phyloP scores from a whole-genome alignment of 2,329 filamentous ascomycete genomes.

The Aspergillus pseudoterreus region DNA sequence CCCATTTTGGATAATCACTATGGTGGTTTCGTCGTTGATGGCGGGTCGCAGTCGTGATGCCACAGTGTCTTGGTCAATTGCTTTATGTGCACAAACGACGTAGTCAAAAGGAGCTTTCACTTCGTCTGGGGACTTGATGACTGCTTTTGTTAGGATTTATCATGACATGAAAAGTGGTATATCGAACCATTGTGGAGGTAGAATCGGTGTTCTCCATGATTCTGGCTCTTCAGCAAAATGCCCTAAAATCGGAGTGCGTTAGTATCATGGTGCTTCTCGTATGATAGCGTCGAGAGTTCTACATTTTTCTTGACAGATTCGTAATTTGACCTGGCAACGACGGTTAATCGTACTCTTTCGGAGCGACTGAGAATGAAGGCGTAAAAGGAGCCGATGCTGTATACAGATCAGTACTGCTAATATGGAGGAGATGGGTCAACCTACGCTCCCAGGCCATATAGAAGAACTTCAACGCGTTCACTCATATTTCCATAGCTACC shows the following conservation, averaged over 20 bases:
- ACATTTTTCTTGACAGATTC: conserved; percentile 39
- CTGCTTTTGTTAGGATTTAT: conserved; percentile 17
- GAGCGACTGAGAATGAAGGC: conserved; percentile 49
- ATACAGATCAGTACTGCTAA: not conserved
- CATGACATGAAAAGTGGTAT: not conserved
- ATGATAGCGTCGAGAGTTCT: not conserved
- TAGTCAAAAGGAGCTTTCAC: conserved; percentile 30
- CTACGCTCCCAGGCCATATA: conserved; percentile 55
- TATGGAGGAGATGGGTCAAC: conserved; percentile 19
- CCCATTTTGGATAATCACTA: conserved; percentile 41
- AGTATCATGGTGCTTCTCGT: not conserved
- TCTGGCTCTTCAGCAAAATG: conserved; percentile 38
- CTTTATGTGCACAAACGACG: conserved; percentile 40
- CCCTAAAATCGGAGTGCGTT: conserved; percentile 25
- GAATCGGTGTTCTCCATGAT: conserved; percentile 37
- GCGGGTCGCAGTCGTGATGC: conserved; percentile 33
- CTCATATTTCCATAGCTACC: conserved; percentile 17
- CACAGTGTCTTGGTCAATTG: conserved; percentile 39
- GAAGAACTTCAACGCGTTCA: conserved; percentile 39
- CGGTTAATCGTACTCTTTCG: conserved; percentile 37
- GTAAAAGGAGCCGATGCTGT: conserved; percentile 56
- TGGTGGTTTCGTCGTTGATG: conserved; percentile 35
- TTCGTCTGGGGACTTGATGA: conserved; percentile 38
- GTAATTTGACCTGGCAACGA: conserved; percentile 45
- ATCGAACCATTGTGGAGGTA: conserved; percentile 30